Conservation (phyloP, 163 green algal species). For the Scenedesmus sp. region DNA sequence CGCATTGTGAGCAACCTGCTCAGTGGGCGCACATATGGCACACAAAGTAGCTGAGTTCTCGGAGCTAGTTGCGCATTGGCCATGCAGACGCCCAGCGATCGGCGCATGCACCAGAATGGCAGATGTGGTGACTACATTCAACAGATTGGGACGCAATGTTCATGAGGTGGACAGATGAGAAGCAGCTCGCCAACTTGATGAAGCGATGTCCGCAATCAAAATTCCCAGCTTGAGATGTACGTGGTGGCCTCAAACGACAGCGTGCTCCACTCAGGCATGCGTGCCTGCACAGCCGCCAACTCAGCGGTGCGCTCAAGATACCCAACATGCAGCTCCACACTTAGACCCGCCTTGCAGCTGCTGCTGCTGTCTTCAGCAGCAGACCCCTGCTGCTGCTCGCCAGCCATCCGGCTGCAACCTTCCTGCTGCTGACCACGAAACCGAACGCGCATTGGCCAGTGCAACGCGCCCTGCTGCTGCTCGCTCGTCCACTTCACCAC, state of each 20-base stretch:
- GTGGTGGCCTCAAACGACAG: constrained; percentile 36
- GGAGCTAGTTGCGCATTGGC: too few relatives aligned
- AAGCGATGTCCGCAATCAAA: too few relatives aligned
- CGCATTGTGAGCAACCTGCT: too few relatives aligned
- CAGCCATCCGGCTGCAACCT: background rate
- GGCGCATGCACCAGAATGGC: too few relatives aligned
- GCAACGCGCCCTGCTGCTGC: constrained; percentile 26
- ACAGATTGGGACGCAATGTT: too few relatives aligned
- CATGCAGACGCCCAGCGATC: too few relatives aligned
- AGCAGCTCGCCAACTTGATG: too few relatives aligned
- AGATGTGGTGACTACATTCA: too few relatives aligned
- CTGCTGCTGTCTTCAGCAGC: background rate
- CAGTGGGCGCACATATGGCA: too few relatives aligned
- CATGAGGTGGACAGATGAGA: too few relatives aligned
- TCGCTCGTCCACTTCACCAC: constrained; percentile 54
- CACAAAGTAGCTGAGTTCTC: too few relatives aligned
- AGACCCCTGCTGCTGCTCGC: background rate
- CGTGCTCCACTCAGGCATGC: constrained; percentile 44
- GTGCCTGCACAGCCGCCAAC: constrained; percentile 7
- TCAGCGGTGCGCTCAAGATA: constrained; percentile 31
- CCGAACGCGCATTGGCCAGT: constrained; percentile 13
- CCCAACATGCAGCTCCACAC: constrained; percentile 50
- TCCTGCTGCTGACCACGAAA: background rate
- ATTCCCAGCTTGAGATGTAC: constrained; percentile 8
- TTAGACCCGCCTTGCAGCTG: background rate